These are phyloP conservation scores for Jacaranda mimosifolia DNA, from an alignment of 257 asterid genomes.

Conservation along the genomic window DNA sequence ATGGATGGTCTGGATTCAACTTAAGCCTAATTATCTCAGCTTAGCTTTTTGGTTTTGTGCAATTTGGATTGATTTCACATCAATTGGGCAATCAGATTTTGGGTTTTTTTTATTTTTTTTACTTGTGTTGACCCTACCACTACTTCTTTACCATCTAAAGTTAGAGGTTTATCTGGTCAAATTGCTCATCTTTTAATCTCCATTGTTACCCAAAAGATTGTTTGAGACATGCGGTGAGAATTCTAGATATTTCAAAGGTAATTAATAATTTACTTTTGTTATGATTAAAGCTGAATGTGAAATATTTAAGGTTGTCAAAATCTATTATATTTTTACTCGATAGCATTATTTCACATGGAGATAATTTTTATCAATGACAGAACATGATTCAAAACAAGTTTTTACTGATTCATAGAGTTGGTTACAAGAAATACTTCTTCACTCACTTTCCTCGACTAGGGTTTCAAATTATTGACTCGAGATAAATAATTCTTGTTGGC, in stretches of 20 bases:
- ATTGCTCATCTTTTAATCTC: neutral
- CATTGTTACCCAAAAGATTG: neutral
- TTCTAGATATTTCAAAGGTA: constrained; percentile 21
- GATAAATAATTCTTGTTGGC: too few relatives aligned
- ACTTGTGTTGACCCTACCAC: constrained; percentile 34
- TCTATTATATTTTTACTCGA: too few relatives aligned
- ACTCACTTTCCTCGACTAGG: too few relatives aligned
- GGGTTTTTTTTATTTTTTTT: neutral
- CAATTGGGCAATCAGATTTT: neutral
- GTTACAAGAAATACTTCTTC: too few relatives aligned
- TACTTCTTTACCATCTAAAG: neutral
- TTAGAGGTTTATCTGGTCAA: neutral
- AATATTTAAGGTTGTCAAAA: neutral
- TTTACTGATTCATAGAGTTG: too few relatives aligned
- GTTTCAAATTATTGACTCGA: too few relatives aligned
- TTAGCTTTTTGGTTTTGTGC: neutral
- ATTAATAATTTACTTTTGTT: neutral
- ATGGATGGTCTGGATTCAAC: constrained; percentile 30
- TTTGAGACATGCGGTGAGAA: constrained; percentile 31
- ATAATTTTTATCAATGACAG: too few relatives aligned
- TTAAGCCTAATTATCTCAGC: constrained; percentile 4
- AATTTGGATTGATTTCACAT: neutral
- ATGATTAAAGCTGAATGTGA: neutral
- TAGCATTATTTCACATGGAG: too few relatives aligned
- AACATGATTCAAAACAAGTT: too few relatives aligned